Conservation (phyloP, 2,329 filamentous ascomycete genomes). For the Knoxdaviesia capensis region DNA sequence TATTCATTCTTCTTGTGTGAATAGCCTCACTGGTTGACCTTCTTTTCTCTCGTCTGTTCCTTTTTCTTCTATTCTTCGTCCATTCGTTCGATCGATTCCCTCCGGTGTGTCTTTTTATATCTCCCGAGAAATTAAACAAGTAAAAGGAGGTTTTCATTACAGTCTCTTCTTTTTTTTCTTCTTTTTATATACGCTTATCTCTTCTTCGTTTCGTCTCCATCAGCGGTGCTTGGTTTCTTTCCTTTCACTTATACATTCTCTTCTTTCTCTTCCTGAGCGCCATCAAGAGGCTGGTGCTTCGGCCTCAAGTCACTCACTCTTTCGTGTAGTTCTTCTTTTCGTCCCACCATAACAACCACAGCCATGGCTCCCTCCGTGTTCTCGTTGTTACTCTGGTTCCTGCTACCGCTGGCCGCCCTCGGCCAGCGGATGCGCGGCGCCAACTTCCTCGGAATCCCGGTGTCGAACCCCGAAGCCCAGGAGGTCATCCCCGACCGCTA, state of each 20-base stretch:
- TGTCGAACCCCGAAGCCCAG: constrained; percentile 26
- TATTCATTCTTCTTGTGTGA: background rate
- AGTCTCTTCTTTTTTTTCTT: constrained; percentile 1
- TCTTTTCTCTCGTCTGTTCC: background rate
- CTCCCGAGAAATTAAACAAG: background rate
- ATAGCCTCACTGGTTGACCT: too few species aligned
- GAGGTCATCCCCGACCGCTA: constrained; percentile 35
- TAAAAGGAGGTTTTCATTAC: background rate
- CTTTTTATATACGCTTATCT: background rate
- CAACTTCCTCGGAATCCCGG: constrained; percentile 19
- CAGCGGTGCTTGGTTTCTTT: background rate
- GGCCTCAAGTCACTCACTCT: too few species aligned
- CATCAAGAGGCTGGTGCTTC: background rate
- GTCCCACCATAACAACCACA: constrained; percentile 1
- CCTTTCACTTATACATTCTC: background rate
- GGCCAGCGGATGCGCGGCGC: constrained; percentile 8
- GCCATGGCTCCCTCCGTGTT: constrained; percentile 8
- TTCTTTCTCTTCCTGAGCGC: background rate
- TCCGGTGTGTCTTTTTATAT: background rate
- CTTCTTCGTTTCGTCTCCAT: background rate
- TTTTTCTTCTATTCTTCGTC: constrained; percentile 1
- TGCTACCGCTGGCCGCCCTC: constrained; percentile 7
- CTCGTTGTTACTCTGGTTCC: constrained; percentile 7
- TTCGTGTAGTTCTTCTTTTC: background rate
- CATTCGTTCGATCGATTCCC: constrained; percentile 1